Conservation (phyloP, 2,329 filamentous ascomycete species). For the Paramyrothecium sp. region DNA sequence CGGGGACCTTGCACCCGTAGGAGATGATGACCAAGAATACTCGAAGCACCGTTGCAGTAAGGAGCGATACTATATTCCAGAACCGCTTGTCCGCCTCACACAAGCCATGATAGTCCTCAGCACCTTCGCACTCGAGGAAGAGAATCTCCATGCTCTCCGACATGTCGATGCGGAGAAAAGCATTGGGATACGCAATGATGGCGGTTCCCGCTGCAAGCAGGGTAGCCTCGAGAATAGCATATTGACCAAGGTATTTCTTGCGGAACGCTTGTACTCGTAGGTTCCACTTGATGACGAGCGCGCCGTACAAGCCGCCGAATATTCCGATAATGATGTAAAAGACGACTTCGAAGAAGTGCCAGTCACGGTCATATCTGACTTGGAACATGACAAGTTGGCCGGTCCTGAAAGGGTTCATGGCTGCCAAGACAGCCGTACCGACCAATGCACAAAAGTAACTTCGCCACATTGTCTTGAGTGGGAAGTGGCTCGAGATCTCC, state of each 20-base stretch:
- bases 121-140: slow-evolving; percentile 89
- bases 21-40: slow-evolving; percentile 88
- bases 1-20: slow-evolving; percentile 96
- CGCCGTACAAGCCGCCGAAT: slow-evolving; percentile 93
- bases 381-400: slow-evolving; percentile 99
- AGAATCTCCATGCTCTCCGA: slow-evolving; percentile 99
- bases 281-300: slow-evolving; percentile 98
- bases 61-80: slow-evolving; percentile 74
- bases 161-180: slow-evolving; percentile 95
- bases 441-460: slow-evolving; percentile 98
- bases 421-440: slow-evolving; percentile 85
- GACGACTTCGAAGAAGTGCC: slow-evolving; percentile 95
- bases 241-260: slow-evolving; percentile 84
- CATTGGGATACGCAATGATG: slow-evolving; percentile 94
- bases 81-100: slow-evolving; percentile 78
- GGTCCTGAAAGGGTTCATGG: slow-evolving; percentile 96
- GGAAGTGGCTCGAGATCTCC: slow-evolving; percentile 97
- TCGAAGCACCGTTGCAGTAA: slow-evolving; percentile 77
- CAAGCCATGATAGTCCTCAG: slow-evolving; percentile 83
- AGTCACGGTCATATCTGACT: slow-evolving; percentile 89
- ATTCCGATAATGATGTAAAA: slow-evolving; percentile 91
- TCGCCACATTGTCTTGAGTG: slow-evolving; percentile 94
- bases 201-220: slow-evolving; percentile 81
- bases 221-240: slow-evolving; percentile 84
- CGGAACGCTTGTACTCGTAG: slow-evolving; percentile 86